Evolutionary conservation across 2,329 filamentous ascomycete genomes (phyloP).

Genomic region (Thermothelomyces thermophilus): DNA sequence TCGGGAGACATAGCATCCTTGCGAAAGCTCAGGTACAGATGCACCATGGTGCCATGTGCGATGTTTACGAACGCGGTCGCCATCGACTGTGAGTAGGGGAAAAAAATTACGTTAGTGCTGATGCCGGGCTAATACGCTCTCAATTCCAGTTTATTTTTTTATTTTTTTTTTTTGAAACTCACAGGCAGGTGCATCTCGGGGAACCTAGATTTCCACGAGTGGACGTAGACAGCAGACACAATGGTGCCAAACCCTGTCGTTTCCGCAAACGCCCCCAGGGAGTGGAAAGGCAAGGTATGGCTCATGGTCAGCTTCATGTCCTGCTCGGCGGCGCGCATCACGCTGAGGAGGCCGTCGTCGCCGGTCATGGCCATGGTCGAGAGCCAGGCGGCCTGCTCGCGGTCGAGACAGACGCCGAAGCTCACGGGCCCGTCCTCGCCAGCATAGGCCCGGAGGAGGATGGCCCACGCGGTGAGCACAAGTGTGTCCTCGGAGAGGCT

Average conservation of each 20-base stretch:
- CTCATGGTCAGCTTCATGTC: conserved; percentile 12
- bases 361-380: conserved; percentile 7
- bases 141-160: background rate
- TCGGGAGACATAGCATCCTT: conserved; percentile 2
- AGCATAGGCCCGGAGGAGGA: conserved; percentile 10
- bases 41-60: conserved; percentile 8
- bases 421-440: conserved; percentile 8
- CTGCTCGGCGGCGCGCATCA: conserved; percentile 10
- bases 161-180: background rate
- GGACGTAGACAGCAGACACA: conserved; percentile 5
- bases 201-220: conserved; percentile 6
- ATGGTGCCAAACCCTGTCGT: conserved; percentile 1
- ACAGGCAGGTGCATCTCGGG: conserved; percentile 12
- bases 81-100: conserved; percentile 1
- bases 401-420: conserved; percentile 11
- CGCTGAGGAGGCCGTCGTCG: conserved; percentile 7
- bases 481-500: conserved; percentile 8
- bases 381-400: conserved; percentile 10
- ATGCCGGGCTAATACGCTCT: no score
- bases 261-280: conserved; percentile 7
- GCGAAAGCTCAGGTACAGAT: conserved; percentile 7
- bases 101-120: background rate
- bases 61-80: conserved; percentile 9
- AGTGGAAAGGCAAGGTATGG: conserved; percentile 9
- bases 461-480: conserved; percentile 8